These are phyloP conservation scores for Boletellus sp. DNA, from an alignment of 768 basidiomycete species.

Conservation along the genomic window DNA sequence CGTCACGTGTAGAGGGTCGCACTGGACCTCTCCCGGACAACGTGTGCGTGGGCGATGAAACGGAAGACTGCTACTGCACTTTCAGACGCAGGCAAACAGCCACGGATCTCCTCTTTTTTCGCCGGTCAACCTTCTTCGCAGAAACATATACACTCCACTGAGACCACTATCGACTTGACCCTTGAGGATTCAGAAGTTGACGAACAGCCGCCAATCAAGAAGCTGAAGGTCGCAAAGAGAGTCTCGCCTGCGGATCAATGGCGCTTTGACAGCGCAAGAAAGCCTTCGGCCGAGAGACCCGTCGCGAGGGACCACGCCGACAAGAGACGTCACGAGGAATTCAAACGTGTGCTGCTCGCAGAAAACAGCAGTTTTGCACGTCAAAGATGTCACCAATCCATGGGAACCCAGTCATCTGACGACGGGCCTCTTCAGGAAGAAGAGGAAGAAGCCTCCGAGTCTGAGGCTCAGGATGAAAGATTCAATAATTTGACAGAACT, in stretches of 20 bases:
- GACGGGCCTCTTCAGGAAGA: constrained; percentile 25
- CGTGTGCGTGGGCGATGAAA: constrained; percentile 18
- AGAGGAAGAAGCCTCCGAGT: constrained; percentile 26
- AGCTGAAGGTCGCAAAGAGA: constrained; percentile 21
- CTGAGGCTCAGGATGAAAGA: constrained; percentile 42
- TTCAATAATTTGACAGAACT: constrained; percentile 47
- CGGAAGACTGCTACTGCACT: constrained; percentile 5
- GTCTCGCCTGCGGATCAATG: constrained; percentile 36
- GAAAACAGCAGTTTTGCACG: constrained; percentile 40
- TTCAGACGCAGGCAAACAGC: constrained; percentile 25
- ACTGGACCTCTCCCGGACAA: too few species aligned
- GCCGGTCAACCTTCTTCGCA: constrained; percentile 12
- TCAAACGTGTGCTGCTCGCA: constrained; percentile 51
- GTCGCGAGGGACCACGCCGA: constrained; percentile 31
- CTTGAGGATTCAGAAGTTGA: constrained; percentile 33
- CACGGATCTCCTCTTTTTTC: constrained; percentile 44
- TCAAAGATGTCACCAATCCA: constrained; percentile 8
- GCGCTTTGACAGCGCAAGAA: constrained; percentile 38
- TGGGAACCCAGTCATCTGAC: constrained; percentile 16
- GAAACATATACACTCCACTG: constrained; percentile 28
- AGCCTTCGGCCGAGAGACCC: neutral
- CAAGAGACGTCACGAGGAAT: constrained; percentile 43
- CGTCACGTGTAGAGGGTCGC: constrained; percentile 18
- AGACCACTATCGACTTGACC: constrained; percentile 53
- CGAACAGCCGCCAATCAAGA: constrained; percentile 28